Evolutionary conservation across 805 yeast species (phyloP).

Genomic region (Lachancea thermotolerans): DNA sequence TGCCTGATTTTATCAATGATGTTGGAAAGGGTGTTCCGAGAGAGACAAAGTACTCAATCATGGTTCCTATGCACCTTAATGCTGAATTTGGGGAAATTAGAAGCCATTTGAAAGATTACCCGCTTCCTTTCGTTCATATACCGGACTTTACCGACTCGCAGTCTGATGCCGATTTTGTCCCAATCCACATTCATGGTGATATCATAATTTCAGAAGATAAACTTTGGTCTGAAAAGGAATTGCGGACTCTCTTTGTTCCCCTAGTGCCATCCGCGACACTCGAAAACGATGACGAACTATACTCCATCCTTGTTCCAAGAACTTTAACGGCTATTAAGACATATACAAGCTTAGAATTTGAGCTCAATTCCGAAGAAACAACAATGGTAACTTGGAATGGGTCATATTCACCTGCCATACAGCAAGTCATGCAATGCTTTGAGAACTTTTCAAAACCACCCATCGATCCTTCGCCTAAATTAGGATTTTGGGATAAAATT

Average conservation of each 20-base stretch:
- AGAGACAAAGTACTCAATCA: conserved; percentile 58
- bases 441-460: conserved; percentile 89
- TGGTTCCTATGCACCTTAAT: conserved; percentile 58
- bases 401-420: conserved; percentile 76
- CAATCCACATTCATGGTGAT: conserved; percentile 50
- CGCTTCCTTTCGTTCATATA: conserved; percentile 71
- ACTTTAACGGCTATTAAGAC: conserved; percentile 72
- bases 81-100: conserved; percentile 55
- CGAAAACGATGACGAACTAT: conserved; percentile 37
- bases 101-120: conserved; percentile 76
- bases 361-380: conserved; percentile 47
- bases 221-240: conserved; percentile 41
- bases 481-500: conserved; percentile 92
- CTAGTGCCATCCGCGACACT: conserved; percentile 42
- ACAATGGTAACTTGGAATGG: conserved; percentile 79
- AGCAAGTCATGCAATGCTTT: conserved; percentile 67
- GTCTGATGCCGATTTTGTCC: conserved; percentile 17
- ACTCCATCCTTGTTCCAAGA: conserved; percentile 60
- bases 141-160: conserved; percentile 43
- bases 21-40: conserved; percentile 80
- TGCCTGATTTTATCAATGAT: conserved; percentile 57
- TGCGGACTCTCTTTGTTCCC: conserved; percentile 58
- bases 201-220: conserved; percentile 63
- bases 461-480: conserved; percentile 71
- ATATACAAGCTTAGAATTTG: conserved; percentile 53